phyloP scores from a whole-genome alignment of 2,329 filamentous ascomycete species.

The Ascochyta lentis region DNA sequence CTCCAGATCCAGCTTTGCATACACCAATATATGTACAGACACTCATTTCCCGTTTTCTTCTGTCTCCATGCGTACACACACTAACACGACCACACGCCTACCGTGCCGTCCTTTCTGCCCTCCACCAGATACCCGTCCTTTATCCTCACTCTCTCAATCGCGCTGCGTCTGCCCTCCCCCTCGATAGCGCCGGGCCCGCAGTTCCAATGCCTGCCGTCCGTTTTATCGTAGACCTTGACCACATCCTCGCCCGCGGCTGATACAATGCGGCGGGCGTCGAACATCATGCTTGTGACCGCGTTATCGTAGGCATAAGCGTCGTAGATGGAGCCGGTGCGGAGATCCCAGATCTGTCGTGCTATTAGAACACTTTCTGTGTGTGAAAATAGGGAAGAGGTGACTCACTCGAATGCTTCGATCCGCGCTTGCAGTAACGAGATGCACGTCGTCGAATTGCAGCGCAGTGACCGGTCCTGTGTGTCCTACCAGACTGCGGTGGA shows the following conservation, averaged over 20 bases:
- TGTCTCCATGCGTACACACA: background rate
- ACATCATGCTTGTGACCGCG: slow-evolving; percentile 95
- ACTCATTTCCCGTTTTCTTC: background rate
- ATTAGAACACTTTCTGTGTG: slow-evolving; percentile 25
- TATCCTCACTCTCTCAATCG: slow-evolving; percentile 84
- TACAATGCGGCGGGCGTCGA: slow-evolving; percentile 88
- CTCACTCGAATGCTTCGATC: slow-evolving; percentile 94
- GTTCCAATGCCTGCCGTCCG: slow-evolving; percentile 94
- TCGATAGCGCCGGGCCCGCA: slow-evolving; percentile 83
- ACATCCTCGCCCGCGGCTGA: slow-evolving; percentile 90
- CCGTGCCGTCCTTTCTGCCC: slow-evolving; percentile 82
- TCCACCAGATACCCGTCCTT: slow-evolving; percentile 95
- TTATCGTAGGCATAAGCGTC: slow-evolving; percentile 96
- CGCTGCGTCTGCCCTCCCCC: slow-evolving; percentile 61
- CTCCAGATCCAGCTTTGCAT: slow-evolving; percentile 18
- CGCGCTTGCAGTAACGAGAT: slow-evolving; percentile 89
- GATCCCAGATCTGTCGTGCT: slow-evolving; percentile 87
- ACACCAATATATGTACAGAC: slow-evolving; percentile 25
- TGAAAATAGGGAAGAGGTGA: slow-evolving; percentile 23
- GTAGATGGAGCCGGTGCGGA: slow-evolving; percentile 91
- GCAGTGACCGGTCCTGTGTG: slow-evolving; percentile 95
- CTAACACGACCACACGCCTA: slow-evolving; percentile 77
- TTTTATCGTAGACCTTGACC: slow-evolving; percentile 98
- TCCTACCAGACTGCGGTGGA: slow-evolving; percentile 93
- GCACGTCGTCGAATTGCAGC: slow-evolving; percentile 94